A percentile compares a stretch with the other conserved stretches of the same genome.
Conservation (phyloP, 2,329 filamentous ascomycete species). For the Aureobasidium namibiae region DNA sequence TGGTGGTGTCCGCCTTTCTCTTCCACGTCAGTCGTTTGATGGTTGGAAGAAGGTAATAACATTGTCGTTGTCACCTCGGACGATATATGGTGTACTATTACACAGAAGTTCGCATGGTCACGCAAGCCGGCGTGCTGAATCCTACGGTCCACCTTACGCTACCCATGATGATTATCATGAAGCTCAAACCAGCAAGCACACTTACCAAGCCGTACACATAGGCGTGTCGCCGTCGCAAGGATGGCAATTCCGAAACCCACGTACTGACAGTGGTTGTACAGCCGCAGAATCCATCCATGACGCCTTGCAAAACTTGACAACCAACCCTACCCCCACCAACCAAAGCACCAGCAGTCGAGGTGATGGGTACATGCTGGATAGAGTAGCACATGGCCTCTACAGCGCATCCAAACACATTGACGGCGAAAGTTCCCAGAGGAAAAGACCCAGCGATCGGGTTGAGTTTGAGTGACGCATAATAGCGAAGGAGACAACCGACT, state of each 20-base stretch:
- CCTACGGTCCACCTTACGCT: slow-evolving; percentile 60
- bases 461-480: slow-evolving; percentile 62
- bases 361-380: slow-evolving; percentile 54
- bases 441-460: slow-evolving; percentile 61
- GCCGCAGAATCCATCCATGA: slow-evolving; percentile 42
- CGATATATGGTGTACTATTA: background rate
- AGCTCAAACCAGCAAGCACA: slow-evolving; percentile 48
- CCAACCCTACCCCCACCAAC: slow-evolving; percentile 33
- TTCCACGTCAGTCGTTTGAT: background rate
- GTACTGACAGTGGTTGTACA: slow-evolving; percentile 41
- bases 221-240: slow-evolving; percentile 41
- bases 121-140: slow-evolving; percentile 30
- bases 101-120: slow-evolving; percentile 17
- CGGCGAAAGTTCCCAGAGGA: slow-evolving; percentile 76
- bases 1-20: background rate
- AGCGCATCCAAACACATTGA: slow-evolving; percentile 69
- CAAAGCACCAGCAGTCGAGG: slow-evolving; percentile 26
- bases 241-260: slow-evolving; percentile 38
- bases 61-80: background rate
- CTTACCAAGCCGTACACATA: slow-evolving; percentile 63
- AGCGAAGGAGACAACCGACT: slow-evolving; percentile 65
- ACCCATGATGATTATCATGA: slow-evolving; percentile 66
- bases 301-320: slow-evolving; percentile 40
- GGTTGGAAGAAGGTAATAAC: background rate
- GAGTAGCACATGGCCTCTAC: slow-evolving; percentile 72